Percentiles rank a stretch among this genome's conserved stretches.
Conservation (phyloP, 305 asterid genomes). For the Galium porrigens region DNA sequence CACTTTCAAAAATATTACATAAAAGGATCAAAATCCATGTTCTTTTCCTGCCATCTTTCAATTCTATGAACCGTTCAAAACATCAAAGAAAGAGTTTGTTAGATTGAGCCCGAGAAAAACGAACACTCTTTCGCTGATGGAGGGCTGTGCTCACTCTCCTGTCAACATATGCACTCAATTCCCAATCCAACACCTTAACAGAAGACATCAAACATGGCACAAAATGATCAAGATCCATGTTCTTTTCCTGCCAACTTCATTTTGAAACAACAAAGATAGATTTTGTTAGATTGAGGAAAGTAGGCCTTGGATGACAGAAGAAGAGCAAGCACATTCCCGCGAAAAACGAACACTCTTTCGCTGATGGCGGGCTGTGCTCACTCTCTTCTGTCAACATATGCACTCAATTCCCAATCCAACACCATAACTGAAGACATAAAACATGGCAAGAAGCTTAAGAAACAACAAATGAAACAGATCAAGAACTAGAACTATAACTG, state of each 20-base stretch:
- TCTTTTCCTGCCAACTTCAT: neutral
- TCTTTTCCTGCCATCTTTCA: neutral
- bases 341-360: slow-evolving; percentile 11
- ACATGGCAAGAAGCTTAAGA: neutral
- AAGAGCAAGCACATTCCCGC: slow-evolving; percentile 25
- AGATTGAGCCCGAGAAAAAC: slow-evolving; percentile 18
- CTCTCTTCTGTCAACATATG: slow-evolving; percentile 26
- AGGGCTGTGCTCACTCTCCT: slow-evolving; percentile 30
- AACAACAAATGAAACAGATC: neutral
- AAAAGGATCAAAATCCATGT: neutral
- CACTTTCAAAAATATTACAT: no score
- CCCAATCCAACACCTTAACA: slow-evolving; percentile 3
- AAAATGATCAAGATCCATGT: neutral
- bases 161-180: slow-evolving; percentile 18
- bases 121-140: slow-evolving; percentile 13
- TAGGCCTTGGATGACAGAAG: slow-evolving; percentile 20
- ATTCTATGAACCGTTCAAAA: neutral
- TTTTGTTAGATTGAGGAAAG: slow-evolving; percentile 5
- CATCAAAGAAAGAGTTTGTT: neutral
- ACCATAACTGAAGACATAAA: neutral
- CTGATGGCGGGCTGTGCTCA: slow-evolving; percentile 25
- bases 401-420: slow-evolving; percentile 9
- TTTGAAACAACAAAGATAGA: neutral
- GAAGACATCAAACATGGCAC: neutral
- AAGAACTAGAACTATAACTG: neutral